Percentiles rank a stretch among this genome's conserved stretches.
phyloP scores from a whole-genome alignment of 495 filamentous ascomycete species.

The Penicillium bovifimosum region DNA sequence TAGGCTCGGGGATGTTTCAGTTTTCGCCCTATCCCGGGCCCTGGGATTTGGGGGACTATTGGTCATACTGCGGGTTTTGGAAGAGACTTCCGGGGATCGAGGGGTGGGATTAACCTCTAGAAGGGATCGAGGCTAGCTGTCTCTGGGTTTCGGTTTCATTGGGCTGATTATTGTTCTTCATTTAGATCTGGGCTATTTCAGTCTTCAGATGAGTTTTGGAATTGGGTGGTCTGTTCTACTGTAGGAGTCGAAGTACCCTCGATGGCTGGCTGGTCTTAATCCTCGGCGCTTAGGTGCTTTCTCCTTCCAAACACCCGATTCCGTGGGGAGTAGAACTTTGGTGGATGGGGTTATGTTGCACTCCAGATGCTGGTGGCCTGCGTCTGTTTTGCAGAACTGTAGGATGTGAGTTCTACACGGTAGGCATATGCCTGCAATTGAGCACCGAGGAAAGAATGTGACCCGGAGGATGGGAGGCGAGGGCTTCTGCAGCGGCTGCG shows the following conservation, averaged over 20 bases:
- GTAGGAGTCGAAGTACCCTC: background rate
- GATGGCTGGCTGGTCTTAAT: background rate
- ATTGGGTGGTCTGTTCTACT: background rate
- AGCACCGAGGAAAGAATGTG: slow-evolving; percentile 13
- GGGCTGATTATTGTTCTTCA: background rate
- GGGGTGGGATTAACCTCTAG: background rate
- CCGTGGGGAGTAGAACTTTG: background rate
- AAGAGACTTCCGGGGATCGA: slow-evolving; percentile 1
- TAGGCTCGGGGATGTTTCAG: slow-evolving; percentile 14
- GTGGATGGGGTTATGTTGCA: background rate
- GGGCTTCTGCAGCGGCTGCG: slow-evolving; percentile 4
- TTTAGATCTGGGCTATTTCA: background rate
- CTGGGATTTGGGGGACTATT: background rate
- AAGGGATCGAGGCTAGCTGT: background rate
- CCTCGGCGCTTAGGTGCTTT: background rate
- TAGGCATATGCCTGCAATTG: background rate
- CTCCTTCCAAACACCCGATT: background rate
- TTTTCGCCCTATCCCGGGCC: slow-evolving; percentile 5
- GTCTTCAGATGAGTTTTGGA: background rate
- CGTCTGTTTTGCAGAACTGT: background rate
- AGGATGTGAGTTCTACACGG: background rate
- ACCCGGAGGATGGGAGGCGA: slow-evolving; percentile 6
- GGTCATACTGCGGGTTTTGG: slow-evolving; percentile 4
- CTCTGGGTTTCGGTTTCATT: background rate
- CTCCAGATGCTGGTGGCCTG: background rate